phyloP scores from a whole-genome alignment of 441 rosid species.

The Codiaeum variegatum region DNA sequence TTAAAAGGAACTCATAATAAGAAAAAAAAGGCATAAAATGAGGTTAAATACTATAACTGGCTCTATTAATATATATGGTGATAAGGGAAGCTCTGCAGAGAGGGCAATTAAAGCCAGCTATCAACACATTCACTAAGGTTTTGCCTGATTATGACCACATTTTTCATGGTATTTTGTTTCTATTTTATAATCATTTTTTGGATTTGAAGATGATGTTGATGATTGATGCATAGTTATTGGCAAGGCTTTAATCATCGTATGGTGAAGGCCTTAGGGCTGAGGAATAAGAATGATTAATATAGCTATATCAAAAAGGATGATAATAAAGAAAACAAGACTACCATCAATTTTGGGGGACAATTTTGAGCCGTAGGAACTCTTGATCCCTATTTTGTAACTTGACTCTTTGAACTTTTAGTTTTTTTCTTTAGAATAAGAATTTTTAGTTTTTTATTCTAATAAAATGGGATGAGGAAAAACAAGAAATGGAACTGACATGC shows the following conservation, averaged over 20 bases:
- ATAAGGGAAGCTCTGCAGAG: slow-evolving; percentile 38
- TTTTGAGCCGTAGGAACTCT: no score
- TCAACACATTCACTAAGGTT: slow-evolving; percentile 41
- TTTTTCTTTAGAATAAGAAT: no score
- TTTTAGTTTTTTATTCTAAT: no score
- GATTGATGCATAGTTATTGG: slow-evolving; percentile 30
- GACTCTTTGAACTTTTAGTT: no score
- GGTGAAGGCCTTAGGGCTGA: slow-evolving; percentile 27
- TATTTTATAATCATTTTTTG: not conserved
- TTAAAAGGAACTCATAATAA: not conserved
- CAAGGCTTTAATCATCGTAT: slow-evolving; percentile 24
- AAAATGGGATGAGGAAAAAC: no score
- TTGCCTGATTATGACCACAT: no score
- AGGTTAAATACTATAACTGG: not conserved
- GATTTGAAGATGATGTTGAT: not conserved
- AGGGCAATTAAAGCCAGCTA: slow-evolving; percentile 46
- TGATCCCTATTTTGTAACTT: no score
- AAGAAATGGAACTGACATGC: no score
- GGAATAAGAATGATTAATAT: slow-evolving; percentile 28
- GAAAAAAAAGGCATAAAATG: not conserved
- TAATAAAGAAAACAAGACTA: slow-evolving; percentile 34
- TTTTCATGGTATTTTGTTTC: no score
- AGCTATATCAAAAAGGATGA: slow-evolving; percentile 29
- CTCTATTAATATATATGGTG: slow-evolving; percentile 22
- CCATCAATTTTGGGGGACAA: no score